Base-by-base conservation (phyloP, 2,329 filamentous ascomycete species). In the Apiospora arundinis region DNA sequence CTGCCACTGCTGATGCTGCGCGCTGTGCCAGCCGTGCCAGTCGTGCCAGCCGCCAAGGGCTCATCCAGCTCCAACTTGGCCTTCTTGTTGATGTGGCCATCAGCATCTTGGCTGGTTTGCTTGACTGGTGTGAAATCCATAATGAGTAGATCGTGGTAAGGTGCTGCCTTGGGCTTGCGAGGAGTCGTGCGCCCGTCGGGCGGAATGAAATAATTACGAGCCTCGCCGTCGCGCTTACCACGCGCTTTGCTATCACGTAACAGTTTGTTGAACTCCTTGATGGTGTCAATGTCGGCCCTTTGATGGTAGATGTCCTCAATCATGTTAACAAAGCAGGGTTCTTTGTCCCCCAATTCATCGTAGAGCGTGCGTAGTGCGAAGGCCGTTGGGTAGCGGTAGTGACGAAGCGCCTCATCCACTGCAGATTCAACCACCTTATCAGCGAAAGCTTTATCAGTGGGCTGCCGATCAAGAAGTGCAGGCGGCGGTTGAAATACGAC, bases 321-420 rank as follows among this genome's bases (percentile, higher is more conserved):
- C 83, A 91, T 86, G 73, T 83, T 80, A 71, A 91, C 82, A 75
- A 91, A 89, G 46, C 81, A 81, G 21, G 83, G 80, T 74, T 90
- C 84, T 48, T 68, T 68, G 65, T 83, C 83, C 63, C 83, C 83
- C 72, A 87, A 85, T 76, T 91, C 88, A 74, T 91, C 88, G 78
- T 90, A 91, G 72, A 91, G 82, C 18, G 84, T 86, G 69, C 89
- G 85, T 72, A 92, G 82, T 56, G 90, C 89, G 82, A 86, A 91
- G 2, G 90, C 90, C 11, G 89, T 91, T 70, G 89, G 88, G 77
- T 89, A 91, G 72, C 88, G 87, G 73, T 84, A 83, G 76, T 88
- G 85, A 72, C 84, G 81, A 67, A 92, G 79, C 6, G 89, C 89
- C 76, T 90, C 85, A 12, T 89, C 85, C 42, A 91, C 87, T n/a